These are phyloP conservation scores for Hyaloperonospora brassicae DNA, from an alignment of 352 stramenopile species.

Conservation along the genomic window DNA sequence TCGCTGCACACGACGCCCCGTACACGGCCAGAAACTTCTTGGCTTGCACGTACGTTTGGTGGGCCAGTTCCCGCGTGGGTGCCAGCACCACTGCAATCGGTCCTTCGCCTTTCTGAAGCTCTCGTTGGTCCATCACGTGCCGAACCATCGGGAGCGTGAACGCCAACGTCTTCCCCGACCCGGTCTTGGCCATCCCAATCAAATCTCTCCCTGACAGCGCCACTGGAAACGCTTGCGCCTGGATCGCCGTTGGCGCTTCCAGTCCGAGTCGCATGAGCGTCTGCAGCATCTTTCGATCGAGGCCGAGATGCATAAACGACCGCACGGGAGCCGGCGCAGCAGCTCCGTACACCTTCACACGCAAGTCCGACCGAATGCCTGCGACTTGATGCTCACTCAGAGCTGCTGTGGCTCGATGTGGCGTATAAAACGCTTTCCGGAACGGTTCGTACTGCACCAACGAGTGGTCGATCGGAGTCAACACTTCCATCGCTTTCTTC, in stretches of 20 bases:
- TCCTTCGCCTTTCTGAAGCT: constrained; percentile 62
- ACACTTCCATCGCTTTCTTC: constrained; percentile 62
- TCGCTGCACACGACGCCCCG: constrained; percentile 58
- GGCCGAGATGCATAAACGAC: constrained; percentile 68
- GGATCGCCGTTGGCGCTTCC: constrained; percentile 74
- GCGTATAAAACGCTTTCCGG: constrained; percentile 67
- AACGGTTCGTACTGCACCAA: constrained; percentile 76
- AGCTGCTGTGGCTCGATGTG: constrained; percentile 32
- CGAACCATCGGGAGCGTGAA: constrained; percentile 94
- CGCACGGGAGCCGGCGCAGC: constrained; percentile 51
- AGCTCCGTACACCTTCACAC: constrained; percentile 39
- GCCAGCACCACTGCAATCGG: constrained; percentile 75
- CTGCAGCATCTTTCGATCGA: constrained; percentile 60
- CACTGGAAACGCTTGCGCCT: constrained; percentile 75
- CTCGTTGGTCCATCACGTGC: constrained; percentile 83
- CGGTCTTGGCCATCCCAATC: constrained; percentile 91
- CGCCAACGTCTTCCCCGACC: constrained; percentile 95
- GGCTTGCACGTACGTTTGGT: constrained; percentile 77
- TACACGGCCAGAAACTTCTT: constrained; percentile 77
- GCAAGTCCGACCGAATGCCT: constrained; percentile 38
- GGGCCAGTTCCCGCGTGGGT: constrained; percentile 72
- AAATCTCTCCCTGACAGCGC: constrained; percentile 69
- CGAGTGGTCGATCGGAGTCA: constrained; percentile 62
- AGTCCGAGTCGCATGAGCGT: constrained; percentile 63
- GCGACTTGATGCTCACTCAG: constrained; percentile 33